Evolutionary conservation across 1,284 basidiomycete genomes (phyloP).

Genomic region (Ustilago cynodontis): DNA sequence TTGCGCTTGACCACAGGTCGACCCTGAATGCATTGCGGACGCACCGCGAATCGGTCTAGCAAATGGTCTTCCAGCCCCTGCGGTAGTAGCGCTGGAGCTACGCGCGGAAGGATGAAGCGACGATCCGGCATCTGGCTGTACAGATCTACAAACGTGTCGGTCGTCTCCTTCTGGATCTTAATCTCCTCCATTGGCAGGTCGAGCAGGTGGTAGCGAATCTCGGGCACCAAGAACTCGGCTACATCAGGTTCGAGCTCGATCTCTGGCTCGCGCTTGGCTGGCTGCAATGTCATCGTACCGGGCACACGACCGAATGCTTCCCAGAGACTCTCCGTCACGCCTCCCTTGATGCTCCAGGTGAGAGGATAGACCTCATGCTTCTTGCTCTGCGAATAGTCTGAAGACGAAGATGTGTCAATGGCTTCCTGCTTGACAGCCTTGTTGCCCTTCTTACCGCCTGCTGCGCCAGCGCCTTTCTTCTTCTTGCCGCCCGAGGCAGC

Average conservation of each 20-base stretch:
- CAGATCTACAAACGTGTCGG: slow-evolving; percentile 47
- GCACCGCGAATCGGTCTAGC: slow-evolving; percentile 61
- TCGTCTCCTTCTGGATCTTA: slow-evolving; percentile 55
- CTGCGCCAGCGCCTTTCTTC: slow-evolving; percentile 22
- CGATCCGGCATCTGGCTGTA: slow-evolving; percentile 49
- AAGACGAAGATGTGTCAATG: slow-evolving; percentile 5
- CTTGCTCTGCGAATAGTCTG: slow-evolving; percentile 31
- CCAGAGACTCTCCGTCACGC: slow-evolving; percentile 63
- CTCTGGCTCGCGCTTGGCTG: slow-evolving; percentile 51
- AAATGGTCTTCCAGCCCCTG: slow-evolving; percentile 63
- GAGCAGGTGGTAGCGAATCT: slow-evolving; percentile 51
- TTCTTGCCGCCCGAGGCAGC: slow-evolving; percentile 22
- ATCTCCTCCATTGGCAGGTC: slow-evolving; percentile 54
- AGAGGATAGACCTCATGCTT: slow-evolving; percentile 60
- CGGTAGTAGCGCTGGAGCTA: slow-evolving; percentile 39
- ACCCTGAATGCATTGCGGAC: slow-evolving; percentile 47
- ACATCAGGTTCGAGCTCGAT: slow-evolving; percentile 56
- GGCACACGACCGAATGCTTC: slow-evolving; percentile 62
- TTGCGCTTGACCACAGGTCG: slow-evolving; percentile 64
- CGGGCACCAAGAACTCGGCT: slow-evolving; percentile 54
- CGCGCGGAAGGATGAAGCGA: slow-evolving; percentile 32
- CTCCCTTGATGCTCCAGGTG: slow-evolving; percentile 52
- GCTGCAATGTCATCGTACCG: slow-evolving; percentile 56
- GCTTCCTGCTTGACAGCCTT: slow-evolving; percentile 34
- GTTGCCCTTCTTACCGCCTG: slow-evolving; percentile 32